Base-by-base conservation (phyloP, 352 stramenopile species). In the Pythium vanterpoolii region DNA sequence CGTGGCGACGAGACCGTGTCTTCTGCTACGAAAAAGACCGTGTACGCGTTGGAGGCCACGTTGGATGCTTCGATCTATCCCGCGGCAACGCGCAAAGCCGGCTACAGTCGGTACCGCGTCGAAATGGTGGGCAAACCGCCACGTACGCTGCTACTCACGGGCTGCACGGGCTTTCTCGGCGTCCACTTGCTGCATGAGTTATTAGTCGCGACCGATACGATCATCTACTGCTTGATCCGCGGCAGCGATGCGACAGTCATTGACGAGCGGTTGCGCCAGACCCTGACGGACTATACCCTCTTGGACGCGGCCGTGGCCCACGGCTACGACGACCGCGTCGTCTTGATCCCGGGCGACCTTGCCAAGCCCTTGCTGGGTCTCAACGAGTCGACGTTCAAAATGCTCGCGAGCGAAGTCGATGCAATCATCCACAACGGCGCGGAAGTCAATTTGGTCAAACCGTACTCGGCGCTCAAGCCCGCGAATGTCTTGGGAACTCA, bases 371-470 rank as follows among this genome's bases (percentile, higher is more conserved):
- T 95, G 58, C 68, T 97, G 28, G 91, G 89, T 13, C 66, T 98
- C 40, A 68, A 81, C 39, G 70, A 83, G n/a, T 60, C 83, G 39
- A 83, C 74, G 49, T 97, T 96, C 72, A 96, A 96, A 64, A 81
- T 83, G 65, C 62, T 98, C 18, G 81, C 85, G 19, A 86, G 75
- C n/a, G 86, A 92, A 36, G 77, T 96, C 30, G 90, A 97, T 48
- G 86, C 86, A 18, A 94, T 98, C 52, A 61, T 98, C 56, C 91
- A 98, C 68, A 97, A 95, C 66, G 91, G 85, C 21, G 91, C 91
- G n/a, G 77, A 96, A 39, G 91, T 98, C 18, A 96, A 96, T 60
- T 66, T 98, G n/a, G 90, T 95, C 19, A 94, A 96, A 57, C 84
- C 89, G 11, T 98, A 96, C 60, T 77, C 94, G 33, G 66, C 77